Conservation (phyloP, 2,329 filamentous ascomycete genomes). For the Scedosporium aurantiacum region DNA sequence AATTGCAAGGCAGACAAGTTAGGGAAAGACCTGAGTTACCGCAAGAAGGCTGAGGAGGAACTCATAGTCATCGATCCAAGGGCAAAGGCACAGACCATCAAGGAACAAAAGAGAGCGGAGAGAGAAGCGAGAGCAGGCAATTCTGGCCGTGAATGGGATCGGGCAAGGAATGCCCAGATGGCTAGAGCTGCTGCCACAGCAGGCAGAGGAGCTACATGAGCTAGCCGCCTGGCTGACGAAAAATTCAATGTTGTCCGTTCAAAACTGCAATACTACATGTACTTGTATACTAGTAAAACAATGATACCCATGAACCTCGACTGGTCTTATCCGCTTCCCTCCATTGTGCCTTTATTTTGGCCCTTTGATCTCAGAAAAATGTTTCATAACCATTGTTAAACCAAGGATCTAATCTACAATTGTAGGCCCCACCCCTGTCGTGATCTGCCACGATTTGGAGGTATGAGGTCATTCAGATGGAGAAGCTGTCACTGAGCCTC, state of each 20-base stretch:
- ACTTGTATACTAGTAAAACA: neutral
- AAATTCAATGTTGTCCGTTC: neutral
- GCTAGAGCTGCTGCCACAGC: conserved; percentile 40
- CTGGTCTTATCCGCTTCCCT: neutral
- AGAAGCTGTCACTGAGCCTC: too few relatives aligned
- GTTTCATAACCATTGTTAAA: too few relatives aligned
- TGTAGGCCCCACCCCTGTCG: neutral
- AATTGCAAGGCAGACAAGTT: conserved; percentile 81
- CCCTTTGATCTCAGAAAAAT: too few relatives aligned
- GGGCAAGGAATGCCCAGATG: conserved; percentile 44
- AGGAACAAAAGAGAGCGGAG: conserved; percentile 50
- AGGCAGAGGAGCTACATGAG: conserved; percentile 44
- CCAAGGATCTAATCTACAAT: too few relatives aligned
- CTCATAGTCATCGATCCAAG: conserved; percentile 86
- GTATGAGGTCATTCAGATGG: too few relatives aligned
- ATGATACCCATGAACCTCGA: neutral
- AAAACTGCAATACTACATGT: neutral
- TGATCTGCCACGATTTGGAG: neutral
- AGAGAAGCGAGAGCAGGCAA: conserved; percentile 40
- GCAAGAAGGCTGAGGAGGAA: conserved; percentile 83
- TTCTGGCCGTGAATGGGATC: conserved; percentile 47
- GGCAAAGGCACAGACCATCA: conserved; percentile 65
- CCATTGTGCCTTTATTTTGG: neutral
- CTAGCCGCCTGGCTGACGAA: neutral
- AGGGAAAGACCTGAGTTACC: conserved; percentile 85